These are phyloP conservation scores for Barbarea vulgaris DNA, from an alignment of 345 rosid species.

Conservation along the genomic window DNA sequence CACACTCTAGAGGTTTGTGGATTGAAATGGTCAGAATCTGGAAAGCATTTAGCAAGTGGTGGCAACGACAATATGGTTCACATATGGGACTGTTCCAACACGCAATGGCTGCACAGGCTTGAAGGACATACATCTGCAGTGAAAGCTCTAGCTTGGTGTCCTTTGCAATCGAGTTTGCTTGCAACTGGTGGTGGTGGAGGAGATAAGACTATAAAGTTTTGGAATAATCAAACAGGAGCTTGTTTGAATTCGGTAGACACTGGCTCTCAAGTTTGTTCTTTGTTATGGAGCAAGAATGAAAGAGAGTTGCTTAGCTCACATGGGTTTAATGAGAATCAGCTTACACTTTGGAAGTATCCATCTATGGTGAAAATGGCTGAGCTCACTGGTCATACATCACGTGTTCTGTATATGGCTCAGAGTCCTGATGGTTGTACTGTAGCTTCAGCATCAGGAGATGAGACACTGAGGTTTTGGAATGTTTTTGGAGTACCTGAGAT, in stretches of 20 bases:
- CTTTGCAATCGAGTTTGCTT: slow-evolving; percentile 12
- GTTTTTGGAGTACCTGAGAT: slow-evolving; percentile 12
- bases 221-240: slow-evolving; percentile 12
- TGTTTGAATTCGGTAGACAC: slow-evolving; percentile 26
- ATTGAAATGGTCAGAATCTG: slow-evolving; percentile 47
- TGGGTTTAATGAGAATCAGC: slow-evolving; percentile 20
- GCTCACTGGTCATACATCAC: slow-evolving; percentile 16
- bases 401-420: neutral
- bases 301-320: slow-evolving; percentile 26
- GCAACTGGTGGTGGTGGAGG: slow-evolving; percentile 29
- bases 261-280: slow-evolving; percentile 19
- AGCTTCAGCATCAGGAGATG: slow-evolving; percentile 20
- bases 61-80: slow-evolving; percentile 51
- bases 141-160: slow-evolving; percentile 50
- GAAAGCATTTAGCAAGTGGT: slow-evolving; percentile 58
- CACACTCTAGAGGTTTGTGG: slow-evolving; percentile 45
- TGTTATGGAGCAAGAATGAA: slow-evolving; percentile 28
- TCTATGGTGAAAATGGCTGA: slow-evolving; percentile 26
- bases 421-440: slow-evolving; percentile 6
- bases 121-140: slow-evolving; percentile 44
- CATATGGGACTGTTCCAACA: slow-evolving; percentile 40
- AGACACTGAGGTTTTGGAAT: slow-evolving; percentile 15
- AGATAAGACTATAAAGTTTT: slow-evolving; percentile 11
- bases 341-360: slow-evolving; percentile 30
- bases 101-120: slow-evolving; percentile 29